Percentiles rank a stretch among this genome's conserved stretches.
Evolutionary conservation across 2,329 filamentous ascomycete genomes (phyloP).

Genomic region (Xylaria sp.): DNA sequence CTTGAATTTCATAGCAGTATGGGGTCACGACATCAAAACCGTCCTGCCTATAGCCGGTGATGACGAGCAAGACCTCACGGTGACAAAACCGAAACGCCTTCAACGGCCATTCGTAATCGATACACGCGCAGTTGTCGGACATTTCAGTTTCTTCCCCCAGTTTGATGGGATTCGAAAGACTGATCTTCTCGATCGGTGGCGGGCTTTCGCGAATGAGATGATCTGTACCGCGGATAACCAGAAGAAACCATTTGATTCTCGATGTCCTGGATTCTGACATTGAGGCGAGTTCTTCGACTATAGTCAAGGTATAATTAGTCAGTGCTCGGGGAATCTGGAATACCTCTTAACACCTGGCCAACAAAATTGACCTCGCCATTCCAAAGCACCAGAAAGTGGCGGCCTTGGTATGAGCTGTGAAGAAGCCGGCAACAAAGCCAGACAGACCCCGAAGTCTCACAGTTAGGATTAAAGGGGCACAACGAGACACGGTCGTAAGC

Average conservation of each 20-base stretch:
- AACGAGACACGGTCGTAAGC: too few species aligned
- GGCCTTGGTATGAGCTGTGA: too few species aligned
- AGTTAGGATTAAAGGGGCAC: too few species aligned
- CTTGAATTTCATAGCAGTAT: constrained; percentile 49
- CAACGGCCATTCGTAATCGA: constrained; percentile 47
- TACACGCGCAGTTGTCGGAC: constrained; percentile 47
- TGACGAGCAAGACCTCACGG: constrained; percentile 44
- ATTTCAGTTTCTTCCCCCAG: constrained; percentile 45
- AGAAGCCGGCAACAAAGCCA: too few species aligned
- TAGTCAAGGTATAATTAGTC: too few species aligned
- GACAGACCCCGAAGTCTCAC: too few species aligned
- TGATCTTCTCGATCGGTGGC: constrained; percentile 50
- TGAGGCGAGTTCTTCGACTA: not conserved
- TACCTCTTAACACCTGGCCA: too few species aligned
- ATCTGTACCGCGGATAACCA: constrained; percentile 36
- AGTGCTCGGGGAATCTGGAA: too few species aligned
- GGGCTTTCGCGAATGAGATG: constrained; percentile 47
- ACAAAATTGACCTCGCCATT: too few species aligned
- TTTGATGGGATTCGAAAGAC: constrained; percentile 43
- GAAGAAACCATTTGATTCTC: constrained; percentile 26
- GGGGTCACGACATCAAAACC: constrained; percentile 44
- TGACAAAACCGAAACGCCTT: constrained; percentile 36
- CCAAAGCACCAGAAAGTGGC: too few species aligned
- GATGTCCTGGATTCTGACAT: constrained; percentile 25
- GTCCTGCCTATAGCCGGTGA: constrained; percentile 40